Conservation (phyloP, 1,284 basidiomycete species). For the Fomitopsis betulina region DNA sequence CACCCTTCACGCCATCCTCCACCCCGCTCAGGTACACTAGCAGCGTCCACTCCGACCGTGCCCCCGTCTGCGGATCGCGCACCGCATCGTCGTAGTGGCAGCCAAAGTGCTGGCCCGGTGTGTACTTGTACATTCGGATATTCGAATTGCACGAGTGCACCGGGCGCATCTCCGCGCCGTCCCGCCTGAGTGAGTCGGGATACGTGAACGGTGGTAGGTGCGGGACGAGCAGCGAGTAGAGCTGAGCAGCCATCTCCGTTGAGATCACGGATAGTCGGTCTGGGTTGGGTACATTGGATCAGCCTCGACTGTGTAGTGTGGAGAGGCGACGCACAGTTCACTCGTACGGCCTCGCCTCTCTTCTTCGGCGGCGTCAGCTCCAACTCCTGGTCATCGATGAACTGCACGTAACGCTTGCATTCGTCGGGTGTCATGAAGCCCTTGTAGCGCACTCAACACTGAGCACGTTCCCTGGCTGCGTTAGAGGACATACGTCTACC, state of each 20-base stretch:
- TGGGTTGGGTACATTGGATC: conserved; percentile 20
- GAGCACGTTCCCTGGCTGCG: neutral
- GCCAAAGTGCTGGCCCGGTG: conserved; percentile 61
- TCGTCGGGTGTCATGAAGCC: conserved; percentile 54
- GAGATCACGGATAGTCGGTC: conserved; percentile 65
- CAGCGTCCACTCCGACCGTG: conserved; percentile 76
- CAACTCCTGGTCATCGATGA: conserved; percentile 60
- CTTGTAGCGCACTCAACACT: conserved; percentile 27
- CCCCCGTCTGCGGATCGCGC: conserved; percentile 48
- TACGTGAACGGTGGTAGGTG: conserved; percentile 58
- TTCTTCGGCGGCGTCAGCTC: conserved; percentile 71
- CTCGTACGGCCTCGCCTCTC: conserved; percentile 69
- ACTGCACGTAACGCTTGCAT: conserved; percentile 59
- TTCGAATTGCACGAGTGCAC: conserved; percentile 64
- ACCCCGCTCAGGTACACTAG: conserved; percentile 71
- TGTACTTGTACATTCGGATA: conserved; percentile 69
- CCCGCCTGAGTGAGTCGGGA: conserved; percentile 37
- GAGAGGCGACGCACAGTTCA: conserved; percentile 51
- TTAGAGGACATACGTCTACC: conserved; percentile 44
- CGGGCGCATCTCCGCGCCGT: conserved; percentile 30
- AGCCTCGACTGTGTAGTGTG: neutral
- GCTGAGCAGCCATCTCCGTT: conserved; percentile 49
- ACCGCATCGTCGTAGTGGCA: conserved; percentile 76
- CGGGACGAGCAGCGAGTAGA: conserved; percentile 51
- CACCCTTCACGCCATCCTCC: conserved; percentile 72